Evolutionary conservation across 2,329 filamentous ascomycete species (phyloP).

Genomic region (Trichoderma asperellum): DNA sequence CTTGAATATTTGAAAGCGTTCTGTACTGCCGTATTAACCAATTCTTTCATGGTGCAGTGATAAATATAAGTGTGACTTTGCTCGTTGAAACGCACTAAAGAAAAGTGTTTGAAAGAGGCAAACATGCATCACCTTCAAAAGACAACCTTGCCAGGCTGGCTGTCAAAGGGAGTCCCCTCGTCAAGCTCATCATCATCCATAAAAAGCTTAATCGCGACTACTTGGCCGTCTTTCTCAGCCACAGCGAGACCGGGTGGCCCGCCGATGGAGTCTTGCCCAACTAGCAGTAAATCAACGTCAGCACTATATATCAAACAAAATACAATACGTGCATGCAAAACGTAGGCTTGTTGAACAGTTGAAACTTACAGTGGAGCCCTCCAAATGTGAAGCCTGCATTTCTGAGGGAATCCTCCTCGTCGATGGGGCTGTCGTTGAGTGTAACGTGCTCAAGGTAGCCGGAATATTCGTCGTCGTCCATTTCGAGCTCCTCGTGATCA

Average conservation of each 20-base stretch:
- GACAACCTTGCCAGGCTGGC: conserved; percentile 12
- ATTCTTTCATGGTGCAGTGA: neutral
- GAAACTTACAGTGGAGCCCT: conserved; percentile 24
- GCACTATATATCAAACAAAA: neutral
- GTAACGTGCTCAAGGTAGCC: conserved; percentile 14
- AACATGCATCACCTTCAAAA: neutral
- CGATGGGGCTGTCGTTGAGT: conserved; percentile 12
- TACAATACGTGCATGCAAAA: neutral
- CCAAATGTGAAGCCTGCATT: conserved; percentile 21
- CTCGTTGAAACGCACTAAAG: neutral
- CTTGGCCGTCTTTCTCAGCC: conserved; percentile 23
- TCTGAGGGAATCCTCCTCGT: neutral
- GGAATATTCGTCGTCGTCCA: neutral
- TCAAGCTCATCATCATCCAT: neutral
- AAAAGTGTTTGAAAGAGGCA: neutral
- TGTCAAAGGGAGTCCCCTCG: neutral
- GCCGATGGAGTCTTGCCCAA: conserved; percentile 8
- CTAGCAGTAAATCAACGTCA: neutral
- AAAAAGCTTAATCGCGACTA: conserved; percentile 16
- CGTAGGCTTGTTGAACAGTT: neutral
- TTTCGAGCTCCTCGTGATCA: neutral
- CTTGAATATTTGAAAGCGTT: neutral
- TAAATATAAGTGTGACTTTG: neutral
- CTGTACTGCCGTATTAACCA: neutral
- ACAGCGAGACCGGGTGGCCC: conserved; percentile 6